Percentiles rank a stretch among this genome's conserved stretches.
phyloP scores from a whole-genome alignment of 108 stramenopile genomes.

The Skeletonema costatum region DNA sequence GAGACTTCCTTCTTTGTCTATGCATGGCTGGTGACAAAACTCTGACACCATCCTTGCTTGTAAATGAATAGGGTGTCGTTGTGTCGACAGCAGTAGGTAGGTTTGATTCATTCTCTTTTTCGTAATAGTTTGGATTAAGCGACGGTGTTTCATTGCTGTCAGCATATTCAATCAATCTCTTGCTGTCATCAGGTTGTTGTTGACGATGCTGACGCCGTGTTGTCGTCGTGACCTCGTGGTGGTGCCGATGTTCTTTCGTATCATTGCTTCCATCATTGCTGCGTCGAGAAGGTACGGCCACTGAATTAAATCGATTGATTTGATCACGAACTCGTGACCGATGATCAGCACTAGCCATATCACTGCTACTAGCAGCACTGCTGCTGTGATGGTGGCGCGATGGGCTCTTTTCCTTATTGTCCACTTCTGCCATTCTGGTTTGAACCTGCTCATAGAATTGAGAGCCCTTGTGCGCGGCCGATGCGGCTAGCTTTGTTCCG shows the following conservation, averaged over 20 bases:
- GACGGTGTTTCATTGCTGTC: not conserved
- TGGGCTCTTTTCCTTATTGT: not conserved
- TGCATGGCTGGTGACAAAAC: not conserved
- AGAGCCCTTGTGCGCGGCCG: constrained; percentile 21
- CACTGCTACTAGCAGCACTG: constrained; percentile 5
- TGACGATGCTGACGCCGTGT: not conserved
- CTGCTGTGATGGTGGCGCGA: not conserved
- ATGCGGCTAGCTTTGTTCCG: constrained; percentile 15
- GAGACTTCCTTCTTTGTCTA: not conserved
- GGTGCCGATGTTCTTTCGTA: not conserved
- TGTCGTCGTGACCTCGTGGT: not conserved
- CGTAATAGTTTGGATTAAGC: not conserved
- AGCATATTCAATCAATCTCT: not conserved
- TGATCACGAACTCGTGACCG: constrained; percentile 12
- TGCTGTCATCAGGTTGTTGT: not conserved
- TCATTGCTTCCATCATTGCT: not conserved
- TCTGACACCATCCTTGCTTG: not conserved
- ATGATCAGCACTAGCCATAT: constrained; percentile 8
- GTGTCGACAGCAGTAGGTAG: not conserved
- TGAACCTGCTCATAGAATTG: constrained; percentile 20
- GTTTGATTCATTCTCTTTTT: not conserved
- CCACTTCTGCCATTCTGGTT: not conserved
- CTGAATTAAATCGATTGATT: constrained; percentile 26
- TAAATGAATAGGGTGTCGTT: not conserved
- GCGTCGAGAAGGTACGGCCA: not conserved